Percentiles rank a stretch among this genome's conserved stretches.
Evolutionary conservation across 352 stramenopile species (phyloP).

Genomic region (Albugo laibachii): DNA sequence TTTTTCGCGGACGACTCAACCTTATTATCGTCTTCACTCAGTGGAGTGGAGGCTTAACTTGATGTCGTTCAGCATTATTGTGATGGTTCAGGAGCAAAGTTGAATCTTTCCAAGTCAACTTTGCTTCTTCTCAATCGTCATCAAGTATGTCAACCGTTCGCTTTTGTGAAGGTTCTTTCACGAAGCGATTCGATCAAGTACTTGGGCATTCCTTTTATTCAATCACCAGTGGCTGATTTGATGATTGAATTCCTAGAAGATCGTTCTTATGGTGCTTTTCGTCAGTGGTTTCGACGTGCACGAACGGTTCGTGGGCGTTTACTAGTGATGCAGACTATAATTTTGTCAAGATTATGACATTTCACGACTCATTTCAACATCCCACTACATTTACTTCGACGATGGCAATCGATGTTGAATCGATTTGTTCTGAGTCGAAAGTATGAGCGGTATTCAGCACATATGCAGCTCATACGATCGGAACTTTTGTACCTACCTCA

Average conservation of each 20-base stretch:
- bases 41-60: conserved; percentile 2
- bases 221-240: conserved; percentile 2
- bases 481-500: conserved; percentile 5
- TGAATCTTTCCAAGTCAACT: conserved; percentile 6
- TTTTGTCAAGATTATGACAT: conserved; percentile 4
- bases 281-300: conserved; percentile 5
- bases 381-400: neutral
- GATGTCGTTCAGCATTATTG: conserved; percentile 6
- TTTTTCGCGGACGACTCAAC: conserved; percentile 10
- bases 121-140: conserved; percentile 5
- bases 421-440: conserved; percentile 7
- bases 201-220: conserved; percentile 5
- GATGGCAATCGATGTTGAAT: conserved; percentile 4
- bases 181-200: conserved; percentile 4
- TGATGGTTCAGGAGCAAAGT: conserved; percentile 1
- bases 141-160: neutral
- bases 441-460: conserved; percentile 2
- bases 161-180: conserved; percentile 3
- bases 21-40: conserved; percentile 1
- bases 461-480: conserved; percentile 3
- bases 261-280: conserved; percentile 6
- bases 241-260: conserved; percentile 7
- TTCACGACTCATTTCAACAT: conserved; percentile 3
- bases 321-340: conserved; percentile 1
- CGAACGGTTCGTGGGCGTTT: conserved; percentile 3